Percentiles rank a stretch among this genome's conserved stretches.
phyloP scores from a whole-genome alignment of 352 stramenopile species.

The Pythium dissimile region DNA sequence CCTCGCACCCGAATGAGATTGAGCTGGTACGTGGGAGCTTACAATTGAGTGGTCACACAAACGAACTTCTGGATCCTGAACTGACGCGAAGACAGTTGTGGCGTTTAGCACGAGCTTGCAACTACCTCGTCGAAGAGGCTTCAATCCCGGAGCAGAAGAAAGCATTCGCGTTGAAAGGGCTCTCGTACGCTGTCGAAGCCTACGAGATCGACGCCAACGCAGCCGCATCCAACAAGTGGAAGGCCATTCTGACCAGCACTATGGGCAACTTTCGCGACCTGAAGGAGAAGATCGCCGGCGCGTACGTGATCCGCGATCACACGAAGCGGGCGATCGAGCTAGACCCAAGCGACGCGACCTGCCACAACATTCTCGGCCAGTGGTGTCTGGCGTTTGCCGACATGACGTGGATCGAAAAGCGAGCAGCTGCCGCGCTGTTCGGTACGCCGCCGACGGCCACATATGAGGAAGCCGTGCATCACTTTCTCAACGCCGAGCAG shows the following conservation, averaged over 20 bases:
- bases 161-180: conserved; percentile 46
- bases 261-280: conserved; percentile 59
- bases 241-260: conserved; percentile 65
- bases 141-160: conserved; percentile 48
- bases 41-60: too few species aligned
- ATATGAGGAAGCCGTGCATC: conserved; percentile 57
- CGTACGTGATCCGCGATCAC: conserved; percentile 65
- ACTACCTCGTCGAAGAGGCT: conserved; percentile 53
- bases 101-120: conserved; percentile 56
- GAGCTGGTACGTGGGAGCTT: conserved; percentile 35
- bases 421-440: conserved; percentile 62
- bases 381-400: conserved; percentile 80
- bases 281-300: conserved; percentile 68
- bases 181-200: conserved; percentile 45
- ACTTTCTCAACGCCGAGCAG: conserved; percentile 53
- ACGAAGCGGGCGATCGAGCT: conserved; percentile 71
- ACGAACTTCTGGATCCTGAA: too few species aligned
- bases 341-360: conserved; percentile 54
- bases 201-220: conserved; percentile 43
- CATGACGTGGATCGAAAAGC: conserved; percentile 76
- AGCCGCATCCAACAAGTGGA: conserved; percentile 68
- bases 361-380: conserved; percentile 67
- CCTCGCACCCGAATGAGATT: conserved; percentile 34
- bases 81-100: conserved; percentile 35
- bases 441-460: conserved; percentile 49